Base-by-base conservation (phyloP, 2,329 filamentous ascomycete genomes). In the Clonostachys rhizophaga region DNA sequence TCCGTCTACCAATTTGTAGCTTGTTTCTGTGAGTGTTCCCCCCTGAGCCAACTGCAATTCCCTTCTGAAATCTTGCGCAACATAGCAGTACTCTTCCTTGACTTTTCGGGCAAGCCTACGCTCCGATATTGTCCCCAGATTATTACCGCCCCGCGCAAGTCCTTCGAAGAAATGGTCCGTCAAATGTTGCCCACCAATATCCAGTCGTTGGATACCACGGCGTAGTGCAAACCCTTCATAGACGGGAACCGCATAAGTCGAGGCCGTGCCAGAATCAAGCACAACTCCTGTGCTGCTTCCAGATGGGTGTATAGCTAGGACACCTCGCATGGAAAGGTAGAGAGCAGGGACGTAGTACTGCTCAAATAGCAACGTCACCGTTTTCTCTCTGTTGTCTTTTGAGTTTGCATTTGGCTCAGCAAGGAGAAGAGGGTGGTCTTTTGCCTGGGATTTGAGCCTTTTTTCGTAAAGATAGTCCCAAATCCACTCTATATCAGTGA, bases 381-480 rank as follows among this genome's bases (percentile, higher is more conserved):
- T 97, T 91, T 97, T 97, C 84, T 99, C 94, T 86, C 94, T 89
- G 85, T 97, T 97, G 81, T 89, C 95, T 85, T 97, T 97, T 74
- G 94, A 94, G 86, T 97, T 97, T 86, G 97, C 96, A 62, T 94
- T 94, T 65, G 94, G 92, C 82, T 99, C 94, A 64, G 94, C 97
- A 74, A 99, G 84, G 70, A 99, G 85, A 71, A 97, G 91, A 65
- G 94, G 94, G 86, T 97, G 94, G 87, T 97, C 94, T 84, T 97
- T 92, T 64, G 92, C 92, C 64, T 92, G 92, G 58, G 97, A 92
- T 91, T 92, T 91, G 69, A 97, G 84, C 83, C 97, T 92, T 80
- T 97, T 97, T 89, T 97, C 97, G 85, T 97, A 99, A 70, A 94
- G 97, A 89, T 99, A 92, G 77, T 99, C 92, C 94, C 94, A 99